These are phyloP conservation scores for Chrysanthemum lavandulifolium DNA, from an alignment of 129 eudicot species.

Conservation along the genomic window DNA sequence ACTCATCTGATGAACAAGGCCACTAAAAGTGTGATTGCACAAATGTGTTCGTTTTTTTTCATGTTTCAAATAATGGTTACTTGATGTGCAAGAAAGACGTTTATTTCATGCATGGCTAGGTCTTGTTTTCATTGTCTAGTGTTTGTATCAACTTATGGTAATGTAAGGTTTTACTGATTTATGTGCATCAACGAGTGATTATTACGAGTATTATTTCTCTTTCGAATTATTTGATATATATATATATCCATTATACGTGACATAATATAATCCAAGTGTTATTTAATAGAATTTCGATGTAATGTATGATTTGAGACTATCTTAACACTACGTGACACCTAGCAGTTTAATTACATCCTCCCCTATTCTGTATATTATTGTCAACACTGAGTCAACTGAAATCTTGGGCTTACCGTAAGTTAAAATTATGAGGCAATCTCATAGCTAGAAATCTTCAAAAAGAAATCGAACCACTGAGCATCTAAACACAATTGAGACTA, in stretches of 20 bases:
- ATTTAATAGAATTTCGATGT: too few species aligned
- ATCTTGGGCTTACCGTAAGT: too few species aligned
- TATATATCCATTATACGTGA: not conserved
- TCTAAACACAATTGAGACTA: too few species aligned
- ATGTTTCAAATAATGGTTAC: constrained; percentile 17
- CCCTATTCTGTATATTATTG: too few species aligned
- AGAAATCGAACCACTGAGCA: too few species aligned
- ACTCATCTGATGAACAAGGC: not conserved
- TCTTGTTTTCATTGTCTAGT: constrained; percentile 6
- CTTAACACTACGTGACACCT: too few species aligned
- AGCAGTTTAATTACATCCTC: too few species aligned
- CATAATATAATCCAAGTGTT: not conserved
- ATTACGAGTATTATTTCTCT: not conserved
- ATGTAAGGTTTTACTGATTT: constrained; percentile 10
- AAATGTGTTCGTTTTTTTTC: not conserved
- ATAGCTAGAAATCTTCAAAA: too few species aligned
- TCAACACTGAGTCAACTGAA: too few species aligned
- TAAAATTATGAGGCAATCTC: too few species aligned
- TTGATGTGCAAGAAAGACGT: constrained; percentile 19
- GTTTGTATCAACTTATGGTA: constrained; percentile 2
- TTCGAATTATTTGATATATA: not conserved
- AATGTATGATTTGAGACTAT: too few species aligned
- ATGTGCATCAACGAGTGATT: not conserved
- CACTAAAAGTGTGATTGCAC: not conserved
- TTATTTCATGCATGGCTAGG: constrained; percentile 8